phyloP scores from a whole-genome alignment of 2,329 filamentous ascomycete species.

The Sclerotinia nivalis region DNA sequence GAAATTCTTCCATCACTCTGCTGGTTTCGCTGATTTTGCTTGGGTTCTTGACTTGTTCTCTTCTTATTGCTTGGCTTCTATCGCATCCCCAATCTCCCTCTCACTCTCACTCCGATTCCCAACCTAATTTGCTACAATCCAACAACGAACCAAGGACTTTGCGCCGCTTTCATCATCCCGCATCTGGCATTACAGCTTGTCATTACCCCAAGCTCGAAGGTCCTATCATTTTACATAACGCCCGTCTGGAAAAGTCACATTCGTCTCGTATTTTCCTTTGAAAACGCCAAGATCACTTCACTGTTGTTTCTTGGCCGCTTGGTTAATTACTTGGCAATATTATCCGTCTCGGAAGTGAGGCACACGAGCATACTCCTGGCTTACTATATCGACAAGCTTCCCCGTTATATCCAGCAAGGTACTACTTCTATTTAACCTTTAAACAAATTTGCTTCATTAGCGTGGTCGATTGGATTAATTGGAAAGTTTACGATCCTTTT shows the following conservation, averaged over 20 bases:
- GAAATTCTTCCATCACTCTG: background rate
- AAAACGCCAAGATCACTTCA: conserved; percentile 24
- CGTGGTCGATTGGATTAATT: background rate
- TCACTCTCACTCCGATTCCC: background rate
- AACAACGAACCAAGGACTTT: background rate
- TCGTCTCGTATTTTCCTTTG: conserved; percentile 4
- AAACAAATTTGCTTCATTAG: background rate
- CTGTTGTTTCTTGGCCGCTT: conserved; percentile 24
- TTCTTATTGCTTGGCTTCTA: background rate
- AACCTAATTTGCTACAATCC: background rate
- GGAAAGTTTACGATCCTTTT: background rate
- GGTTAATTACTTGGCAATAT: conserved; percentile 14
- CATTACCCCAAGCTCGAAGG: background rate
- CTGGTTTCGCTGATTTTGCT: background rate
- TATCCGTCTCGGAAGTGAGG: conserved; percentile 17
- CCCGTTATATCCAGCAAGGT: background rate
- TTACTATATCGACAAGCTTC: background rate
- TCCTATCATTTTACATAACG: background rate
- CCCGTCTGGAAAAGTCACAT: background rate
- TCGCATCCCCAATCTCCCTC: background rate
- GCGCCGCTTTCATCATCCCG: conserved; percentile 3
- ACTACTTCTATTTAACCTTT: background rate
- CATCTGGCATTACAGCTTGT: background rate
- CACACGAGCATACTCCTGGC: conserved; percentile 14
- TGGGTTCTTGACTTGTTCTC: background rate